Percentiles rank a stretch among this genome's conserved stretches.
Conservation (phyloP, 352 stramenopile genomes). For the Phytophthora pinifolia region DNA sequence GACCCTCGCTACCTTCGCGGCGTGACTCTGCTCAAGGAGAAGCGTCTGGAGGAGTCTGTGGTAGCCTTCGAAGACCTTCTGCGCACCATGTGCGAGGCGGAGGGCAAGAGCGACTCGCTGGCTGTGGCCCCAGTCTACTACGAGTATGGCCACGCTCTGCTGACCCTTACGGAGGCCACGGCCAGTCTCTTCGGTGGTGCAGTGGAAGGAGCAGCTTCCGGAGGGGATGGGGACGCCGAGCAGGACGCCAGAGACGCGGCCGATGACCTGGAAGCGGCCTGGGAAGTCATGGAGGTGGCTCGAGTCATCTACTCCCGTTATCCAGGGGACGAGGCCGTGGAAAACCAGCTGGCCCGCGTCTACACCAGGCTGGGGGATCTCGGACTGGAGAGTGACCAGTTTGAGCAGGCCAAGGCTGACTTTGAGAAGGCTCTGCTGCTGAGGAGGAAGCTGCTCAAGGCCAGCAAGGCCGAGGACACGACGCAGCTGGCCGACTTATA, state of each 20-base stretch:
- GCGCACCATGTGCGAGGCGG: conserved; percentile 77
- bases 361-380: conserved; percentile 82
- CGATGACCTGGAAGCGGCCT: conserved; percentile 82
- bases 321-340: conserved; percentile 61
- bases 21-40: conserved; percentile 72
- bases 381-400: conserved; percentile 81
- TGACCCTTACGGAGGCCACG: conserved; percentile 71
- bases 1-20: conserved; percentile 79
- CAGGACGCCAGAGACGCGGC: conserved; percentile 53
- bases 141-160: conserved; percentile 80
- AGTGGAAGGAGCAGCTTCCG: conserved; percentile 21
- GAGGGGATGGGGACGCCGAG: conserved; percentile 39
- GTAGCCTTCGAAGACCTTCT: conserved; percentile 75
- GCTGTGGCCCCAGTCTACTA: conserved; percentile 75
- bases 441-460: conserved; percentile 66
- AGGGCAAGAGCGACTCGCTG: conserved; percentile 71
- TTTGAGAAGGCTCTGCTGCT: conserved; percentile 81
- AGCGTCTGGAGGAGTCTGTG: conserved; percentile 80
- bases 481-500: conserved; percentile 81
- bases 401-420: conserved; percentile 70
- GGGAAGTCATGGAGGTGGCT: conserved; percentile 86
- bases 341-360: conserved; percentile 78
- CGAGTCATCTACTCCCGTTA: conserved; percentile 82
- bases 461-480: conserved; percentile 68
- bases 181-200: conserved; percentile 57